Evolutionary conservation across 2,329 filamentous ascomycete species (phyloP).

Genomic region (Aschersonia sp.): DNA sequence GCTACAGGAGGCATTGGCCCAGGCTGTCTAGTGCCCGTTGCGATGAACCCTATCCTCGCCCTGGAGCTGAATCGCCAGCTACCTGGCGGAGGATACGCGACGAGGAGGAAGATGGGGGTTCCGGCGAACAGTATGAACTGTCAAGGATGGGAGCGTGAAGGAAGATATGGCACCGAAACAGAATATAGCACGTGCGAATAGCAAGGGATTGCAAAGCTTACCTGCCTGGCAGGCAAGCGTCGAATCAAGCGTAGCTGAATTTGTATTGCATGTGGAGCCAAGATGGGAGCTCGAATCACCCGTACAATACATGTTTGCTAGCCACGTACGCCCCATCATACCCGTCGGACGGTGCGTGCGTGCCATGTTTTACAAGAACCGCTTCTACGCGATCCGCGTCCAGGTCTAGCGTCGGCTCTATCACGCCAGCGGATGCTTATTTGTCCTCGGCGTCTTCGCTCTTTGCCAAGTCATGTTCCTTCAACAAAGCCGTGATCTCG

Average conservation of each 20-base stretch:
- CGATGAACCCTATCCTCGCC: conserved; percentile 40
- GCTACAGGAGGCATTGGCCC: conserved; percentile 51
- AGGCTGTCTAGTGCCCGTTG: conserved; percentile 34
- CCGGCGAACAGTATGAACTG: conserved; percentile 14
- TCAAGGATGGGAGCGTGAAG: conserved; percentile 4
- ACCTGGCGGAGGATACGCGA: conserved; percentile 33
- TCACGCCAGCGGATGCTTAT: conserved; percentile 16
- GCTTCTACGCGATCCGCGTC: conserved; percentile 3
- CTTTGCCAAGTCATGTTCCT: conserved; percentile 92
- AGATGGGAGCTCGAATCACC: too few relatives aligned
- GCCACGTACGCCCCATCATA: neutral
- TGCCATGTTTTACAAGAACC: conserved; percentile 6
- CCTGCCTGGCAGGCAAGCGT: too few relatives aligned
- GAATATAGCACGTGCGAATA: too few relatives aligned
- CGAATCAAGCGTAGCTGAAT: too few relatives aligned
- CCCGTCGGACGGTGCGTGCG: neutral
- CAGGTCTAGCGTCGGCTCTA: conserved; percentile 4
- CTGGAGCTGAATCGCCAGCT: conserved; percentile 18
- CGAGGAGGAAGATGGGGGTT: conserved; percentile 34
- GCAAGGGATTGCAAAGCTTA: too few relatives aligned
- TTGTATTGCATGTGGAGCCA: too few relatives aligned
- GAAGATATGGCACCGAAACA: too few relatives aligned
- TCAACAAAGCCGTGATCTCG: conserved; percentile 85
- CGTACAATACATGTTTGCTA: neutral
- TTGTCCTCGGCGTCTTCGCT: conserved; percentile 58